These are phyloP conservation scores for Hypomyces perniciosus DNA, from an alignment of 2,329 filamentous ascomycete genomes.

Conservation along the genomic window DNA sequence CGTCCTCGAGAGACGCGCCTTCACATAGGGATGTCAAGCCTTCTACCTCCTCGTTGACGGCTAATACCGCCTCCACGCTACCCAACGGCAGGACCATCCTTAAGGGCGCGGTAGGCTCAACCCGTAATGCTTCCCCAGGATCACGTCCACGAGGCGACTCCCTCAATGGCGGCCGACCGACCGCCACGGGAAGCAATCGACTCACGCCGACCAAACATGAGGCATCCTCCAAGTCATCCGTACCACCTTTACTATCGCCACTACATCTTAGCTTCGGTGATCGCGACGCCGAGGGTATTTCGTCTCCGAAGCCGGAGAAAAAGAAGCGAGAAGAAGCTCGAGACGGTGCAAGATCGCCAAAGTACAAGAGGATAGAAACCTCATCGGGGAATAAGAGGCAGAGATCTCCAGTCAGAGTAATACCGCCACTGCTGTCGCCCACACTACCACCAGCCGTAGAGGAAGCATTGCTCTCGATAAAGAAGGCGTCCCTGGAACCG, in stretches of 20 bases:
- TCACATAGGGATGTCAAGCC: conserved; percentile 23
- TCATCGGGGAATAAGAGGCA: conserved; percentile 31
- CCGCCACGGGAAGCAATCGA: conserved; percentile 27
- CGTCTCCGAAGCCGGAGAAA: conserved; percentile 27
- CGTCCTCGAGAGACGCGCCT: conserved; percentile 22
- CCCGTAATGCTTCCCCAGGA: conserved; percentile 28
- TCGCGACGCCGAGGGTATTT: conserved; percentile 21
- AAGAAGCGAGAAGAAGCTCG: conserved; percentile 24
- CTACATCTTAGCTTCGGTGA: conserved; percentile 41
- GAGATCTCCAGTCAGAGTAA: conserved; percentile 26
- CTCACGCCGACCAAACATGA: conserved; percentile 35
- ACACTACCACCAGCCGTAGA: conserved; percentile 49
- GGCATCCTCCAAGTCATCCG: conserved; percentile 30
- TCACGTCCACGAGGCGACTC: conserved; percentile 36
- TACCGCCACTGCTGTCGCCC: conserved; percentile 50
- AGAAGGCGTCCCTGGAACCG: conserved; percentile 24
- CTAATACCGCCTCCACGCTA: conserved; percentile 23
- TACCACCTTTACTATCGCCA: conserved; percentile 50
- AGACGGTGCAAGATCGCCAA: conserved; percentile 25
- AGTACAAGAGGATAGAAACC: conserved; percentile 24
- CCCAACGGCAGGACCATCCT: conserved; percentile 32
- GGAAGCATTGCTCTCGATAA: conserved; percentile 28
- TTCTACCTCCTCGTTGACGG: background rate
- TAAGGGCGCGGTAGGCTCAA: conserved; percentile 23
- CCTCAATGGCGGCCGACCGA: conserved; percentile 37